Conservation (phyloP, 2,329 filamentous ascomycete genomes). For the Zopfia rhizophila region DNA sequence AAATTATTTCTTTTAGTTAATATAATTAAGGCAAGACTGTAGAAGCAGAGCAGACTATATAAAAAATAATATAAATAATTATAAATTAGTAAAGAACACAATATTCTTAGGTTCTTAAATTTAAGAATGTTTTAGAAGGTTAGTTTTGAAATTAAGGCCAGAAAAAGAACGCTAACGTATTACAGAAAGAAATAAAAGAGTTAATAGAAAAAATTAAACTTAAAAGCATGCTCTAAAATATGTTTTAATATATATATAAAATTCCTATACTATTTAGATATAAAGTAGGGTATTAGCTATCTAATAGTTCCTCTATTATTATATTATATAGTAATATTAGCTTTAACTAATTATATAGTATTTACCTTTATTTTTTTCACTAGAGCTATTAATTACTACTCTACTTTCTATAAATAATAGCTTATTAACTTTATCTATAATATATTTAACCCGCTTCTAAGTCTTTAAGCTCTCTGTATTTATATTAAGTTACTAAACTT, state of each 20-base stretch:
- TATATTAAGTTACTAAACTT: constrained; percentile 90
- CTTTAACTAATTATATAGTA: constrained; percentile 33
- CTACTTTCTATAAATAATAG: constrained; percentile 42
- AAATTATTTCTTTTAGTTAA: constrained; percentile 29
- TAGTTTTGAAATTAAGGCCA: constrained; percentile 31
- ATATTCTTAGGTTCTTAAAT: constrained; percentile 29
- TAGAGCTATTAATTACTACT: constrained; percentile 31
- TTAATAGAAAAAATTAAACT: constrained; percentile 4
- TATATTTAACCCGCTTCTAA: constrained; percentile 83
- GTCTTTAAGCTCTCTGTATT: constrained; percentile 87
- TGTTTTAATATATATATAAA: not conserved
- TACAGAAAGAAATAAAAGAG: constrained; percentile 10
- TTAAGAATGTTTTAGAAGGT: constrained; percentile 26
- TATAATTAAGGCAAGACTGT: constrained; percentile 22
- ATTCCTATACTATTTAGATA: too few species aligned
- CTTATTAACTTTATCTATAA: constrained; percentile 52
- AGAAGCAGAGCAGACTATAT: constrained; percentile 28
- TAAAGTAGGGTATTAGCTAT: constrained; percentile 1
- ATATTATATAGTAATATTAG: too few species aligned
- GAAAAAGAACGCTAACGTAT: constrained; percentile 6
- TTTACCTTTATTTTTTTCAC: constrained; percentile 29
- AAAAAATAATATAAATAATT: constrained; percentile 28
- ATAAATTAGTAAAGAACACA: constrained; percentile 21
- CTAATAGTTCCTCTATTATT: constrained; percentile 7
- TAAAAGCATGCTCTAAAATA: not conserved